These are phyloP conservation scores for Rhodomyrtus tomentosa DNA, from an alignment of 345 rosid genomes.

Conservation along the genomic window DNA sequence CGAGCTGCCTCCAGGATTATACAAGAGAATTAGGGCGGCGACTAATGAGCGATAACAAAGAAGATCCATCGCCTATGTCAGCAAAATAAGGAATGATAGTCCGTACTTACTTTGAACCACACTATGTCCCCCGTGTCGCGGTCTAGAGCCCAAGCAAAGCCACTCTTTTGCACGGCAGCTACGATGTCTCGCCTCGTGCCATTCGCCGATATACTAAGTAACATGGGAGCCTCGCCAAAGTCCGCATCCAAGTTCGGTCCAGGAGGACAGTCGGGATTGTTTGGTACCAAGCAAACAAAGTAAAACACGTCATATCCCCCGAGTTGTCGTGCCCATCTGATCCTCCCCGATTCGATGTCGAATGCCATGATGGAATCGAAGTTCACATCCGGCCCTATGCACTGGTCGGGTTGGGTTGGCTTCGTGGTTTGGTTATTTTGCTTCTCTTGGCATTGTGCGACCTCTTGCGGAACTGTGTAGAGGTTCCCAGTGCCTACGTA, in stretches of 20 bases:
- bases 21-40: background rate
- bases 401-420: conserved; percentile 29
- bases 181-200: conserved; percentile 3
- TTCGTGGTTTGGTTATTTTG: conserved; percentile 29
- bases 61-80: background rate
- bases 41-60: background rate
- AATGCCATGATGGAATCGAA: conserved; percentile 26
- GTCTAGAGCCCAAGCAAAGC: conserved; percentile 38
- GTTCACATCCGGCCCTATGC: conserved; percentile 22
- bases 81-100: background rate
- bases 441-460: conserved; percentile 21
- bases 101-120: conserved; percentile 26
- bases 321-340: conserved; percentile 29
- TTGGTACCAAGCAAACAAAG: conserved; percentile 26
- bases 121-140: conserved; percentile 21
- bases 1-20: background rate
- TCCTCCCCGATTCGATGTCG: conserved; percentile 16
- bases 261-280: conserved; percentile 36
- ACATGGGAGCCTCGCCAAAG: conserved; percentile 18
- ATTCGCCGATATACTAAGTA: conserved; percentile 9
- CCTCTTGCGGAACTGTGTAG: conserved; percentile 24
- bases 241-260: conserved; percentile 49
- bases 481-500: conserved; percentile 38
- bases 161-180: conserved; percentile 35
- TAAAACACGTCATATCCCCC: conserved; percentile 33